Base-by-base conservation (phyloP, 805 yeast species). In the Kodamaea neixiangensis region DNA sequence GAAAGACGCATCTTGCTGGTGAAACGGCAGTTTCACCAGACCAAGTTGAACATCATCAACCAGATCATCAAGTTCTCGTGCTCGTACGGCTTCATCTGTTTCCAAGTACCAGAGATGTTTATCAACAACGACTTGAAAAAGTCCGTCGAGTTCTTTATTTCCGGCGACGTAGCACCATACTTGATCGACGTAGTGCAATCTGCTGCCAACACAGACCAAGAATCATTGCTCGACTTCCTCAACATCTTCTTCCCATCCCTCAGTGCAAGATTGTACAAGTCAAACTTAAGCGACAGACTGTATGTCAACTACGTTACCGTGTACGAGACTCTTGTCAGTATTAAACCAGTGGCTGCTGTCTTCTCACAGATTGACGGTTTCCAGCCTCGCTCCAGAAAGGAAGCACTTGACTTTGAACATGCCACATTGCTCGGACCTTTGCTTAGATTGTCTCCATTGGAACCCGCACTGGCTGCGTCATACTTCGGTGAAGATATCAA, bases 401-500 rank as follows among this genome's bases (percentile, higher is more conserved):
- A 78, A 9, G 81, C 86, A 1, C 67, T 77, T 14, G 76, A 78
- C 43, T 79, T 79, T 59, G 96, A 88, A 60, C 69, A 71, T 13
- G 72, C 75, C 19, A 81, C 96, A 0, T 66, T 89, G 14, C 69
- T 93, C 49, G 98, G 97, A 2, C 87, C 96, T 6, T 73, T 90
- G 25, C 77, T 89, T 49, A 75, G 85, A 51, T 68, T 90, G 18
- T 88, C 96, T 0, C 96, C 97, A 0, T 69, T 91, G 44, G 76
- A 81, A 44, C 75, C 78, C 2, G 67, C 75, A n/a, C 72, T 75
- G 18, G 79, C 82, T 0, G 65, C 76, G 0, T 59, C 71, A 14
- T 80, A 78, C 53, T 83, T 84, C 56, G 50, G 63, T 3, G 64
- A 59, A 13, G 57, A 62, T 25, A 56, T 59, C 9, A 48, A 46